Conservation (phyloP, 1,139 yeast species). For the Yamadazyma sp. region DNA sequence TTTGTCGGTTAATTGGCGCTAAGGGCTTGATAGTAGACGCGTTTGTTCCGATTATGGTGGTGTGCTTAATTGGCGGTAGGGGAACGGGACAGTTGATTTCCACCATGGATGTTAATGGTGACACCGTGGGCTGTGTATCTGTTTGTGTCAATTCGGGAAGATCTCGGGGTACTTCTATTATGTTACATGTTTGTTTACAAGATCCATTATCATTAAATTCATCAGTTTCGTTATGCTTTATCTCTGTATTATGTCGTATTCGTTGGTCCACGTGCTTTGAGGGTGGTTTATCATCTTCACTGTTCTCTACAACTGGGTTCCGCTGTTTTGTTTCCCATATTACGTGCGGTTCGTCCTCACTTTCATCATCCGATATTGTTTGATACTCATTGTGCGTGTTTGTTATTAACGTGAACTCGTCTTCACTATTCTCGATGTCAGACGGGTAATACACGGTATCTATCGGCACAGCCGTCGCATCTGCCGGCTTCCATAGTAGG, state of each 20-base stretch:
- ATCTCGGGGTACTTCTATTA: neutral
- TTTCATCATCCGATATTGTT: neutral
- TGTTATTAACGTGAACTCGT: conserved; percentile 6
- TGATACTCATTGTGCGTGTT: no score
- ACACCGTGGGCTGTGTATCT: neutral
- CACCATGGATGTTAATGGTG: conserved; percentile 2
- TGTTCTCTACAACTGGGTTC: neutral
- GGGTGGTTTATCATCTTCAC: no score
- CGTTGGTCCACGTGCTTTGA: no score
- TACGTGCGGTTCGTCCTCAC: neutral
- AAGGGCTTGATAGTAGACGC: no score
- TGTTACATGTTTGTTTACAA: neutral
- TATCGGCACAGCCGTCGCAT: neutral
- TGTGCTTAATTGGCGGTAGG: neutral
- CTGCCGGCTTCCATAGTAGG: conserved; percentile 6
- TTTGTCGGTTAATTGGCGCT: no score
- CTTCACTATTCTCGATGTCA: conserved; percentile 9
- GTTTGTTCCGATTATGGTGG: no score
- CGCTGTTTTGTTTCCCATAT: neutral
- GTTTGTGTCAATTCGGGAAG: conserved; percentile 3
- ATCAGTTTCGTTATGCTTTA: neutral
- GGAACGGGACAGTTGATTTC: neutral
- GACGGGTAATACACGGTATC: neutral
- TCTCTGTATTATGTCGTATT: neutral
- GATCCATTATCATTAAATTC: neutral